Evolutionary conservation across 169 alveolate genomes (phyloP), one percentile per base, ranked within the genome.

Genomic region (Plasmodium knowlesi): DNA sequence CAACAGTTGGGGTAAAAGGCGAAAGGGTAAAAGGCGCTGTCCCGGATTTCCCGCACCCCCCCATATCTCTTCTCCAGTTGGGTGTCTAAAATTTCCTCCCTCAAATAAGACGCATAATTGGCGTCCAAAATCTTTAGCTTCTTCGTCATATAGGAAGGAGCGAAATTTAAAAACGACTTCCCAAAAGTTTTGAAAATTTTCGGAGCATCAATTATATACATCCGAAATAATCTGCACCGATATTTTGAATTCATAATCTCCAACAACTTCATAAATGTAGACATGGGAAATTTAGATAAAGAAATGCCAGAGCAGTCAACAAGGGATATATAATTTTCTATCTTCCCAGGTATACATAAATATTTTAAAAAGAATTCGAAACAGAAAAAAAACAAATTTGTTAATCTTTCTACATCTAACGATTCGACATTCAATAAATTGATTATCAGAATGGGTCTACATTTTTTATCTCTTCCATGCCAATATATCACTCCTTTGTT

Each of bases 401-500:
- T 81, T 76, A 92, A 92, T 43, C 83, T 39, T 54, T 92, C 86
- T 14, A 92, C 25, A 82, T 78, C 74, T 53, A 92, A 76, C 43
- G 67, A 46, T 61, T 88, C 91, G 5, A 89, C 72, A 71, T 93
- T 93, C 93, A 82, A 73, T 83, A 89, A 95, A 72, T 95, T 93
- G 39, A 92, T 93, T 67, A 92, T 88, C 83, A 95, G 22, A 54
- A 93, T 95, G 37, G 96, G 96, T 41, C 96, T 84, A 43, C 95
- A 92, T 70, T 83, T 95, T 80, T 92, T 92, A 92, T 95, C 96
- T 84, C 96, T 76, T 9, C 96, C 96, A 83, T 89, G 94, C 96
- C 96, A 95, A 83, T 95, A 95, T 92, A 95, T 79, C 28, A 83
- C 92, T 22, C 96, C 96, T 50, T 92, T 84, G 72, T 92, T 93